phyloP scores from a whole-genome alignment of 805 yeast species.

The Cyberlindnera subsufficiens region DNA sequence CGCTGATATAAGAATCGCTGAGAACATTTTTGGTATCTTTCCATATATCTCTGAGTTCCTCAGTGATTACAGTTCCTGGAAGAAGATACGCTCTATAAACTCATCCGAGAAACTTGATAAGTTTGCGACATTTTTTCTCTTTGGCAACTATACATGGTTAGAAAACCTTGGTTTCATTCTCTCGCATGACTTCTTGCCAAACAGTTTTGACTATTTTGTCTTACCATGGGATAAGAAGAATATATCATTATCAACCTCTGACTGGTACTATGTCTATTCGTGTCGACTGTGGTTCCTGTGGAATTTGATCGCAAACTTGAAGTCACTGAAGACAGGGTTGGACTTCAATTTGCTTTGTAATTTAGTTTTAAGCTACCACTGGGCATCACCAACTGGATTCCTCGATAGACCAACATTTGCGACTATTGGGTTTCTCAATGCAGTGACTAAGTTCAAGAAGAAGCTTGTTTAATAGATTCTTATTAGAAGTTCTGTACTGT shows the following conservation, averaged over 20 bases:
- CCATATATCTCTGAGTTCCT: conserved; percentile 15
- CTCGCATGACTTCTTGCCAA: conserved; percentile 14
- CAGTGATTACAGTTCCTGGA: conserved; percentile 10
- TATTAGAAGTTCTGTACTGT: too few relatives aligned
- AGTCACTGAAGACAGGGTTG: conserved; percentile 5
- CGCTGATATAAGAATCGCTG: conserved; percentile 16
- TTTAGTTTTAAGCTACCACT: conserved; percentile 16
- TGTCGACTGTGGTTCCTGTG: conserved; percentile 15
- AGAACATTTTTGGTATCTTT: conserved; percentile 14
- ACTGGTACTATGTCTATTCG: conserved; percentile 20
- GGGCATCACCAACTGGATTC: conserved; percentile 16
- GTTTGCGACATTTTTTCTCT: conserved; percentile 9
- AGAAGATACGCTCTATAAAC: conserved; percentile 6
- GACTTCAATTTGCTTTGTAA: conserved; percentile 11
- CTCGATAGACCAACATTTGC: conserved; percentile 14
- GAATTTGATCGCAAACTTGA: conserved; percentile 11
- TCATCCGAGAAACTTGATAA: conserved; percentile 8
- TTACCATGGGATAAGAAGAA: conserved; percentile 8
- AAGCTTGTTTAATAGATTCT: neutral
- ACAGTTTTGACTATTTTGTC: conserved; percentile 8
- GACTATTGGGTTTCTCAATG: conserved; percentile 14
- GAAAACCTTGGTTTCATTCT: conserved; percentile 17
- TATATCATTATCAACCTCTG: conserved; percentile 7
- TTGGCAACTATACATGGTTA: conserved; percentile 13
- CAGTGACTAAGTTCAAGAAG: conserved; percentile 9